Evolutionary conservation across 1,284 basidiomycete genomes (phyloP).

Genomic region (Pascua sp.): DNA sequence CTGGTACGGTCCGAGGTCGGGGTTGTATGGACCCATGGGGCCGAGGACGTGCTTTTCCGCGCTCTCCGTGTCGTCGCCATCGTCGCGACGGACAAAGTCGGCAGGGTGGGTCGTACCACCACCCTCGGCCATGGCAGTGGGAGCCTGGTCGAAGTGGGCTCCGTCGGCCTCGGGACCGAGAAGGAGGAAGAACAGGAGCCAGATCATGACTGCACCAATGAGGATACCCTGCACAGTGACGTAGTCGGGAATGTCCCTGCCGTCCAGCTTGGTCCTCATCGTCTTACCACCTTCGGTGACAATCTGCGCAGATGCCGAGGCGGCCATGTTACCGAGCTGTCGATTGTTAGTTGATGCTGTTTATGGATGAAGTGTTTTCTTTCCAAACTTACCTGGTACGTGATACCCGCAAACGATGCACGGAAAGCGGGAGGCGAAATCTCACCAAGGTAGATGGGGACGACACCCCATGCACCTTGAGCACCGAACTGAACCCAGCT

Average conservation of each 20-base stretch:
- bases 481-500: constrained; percentile 76
- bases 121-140: constrained; percentile 73
- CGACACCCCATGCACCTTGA: constrained; percentile 60
- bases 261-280: constrained; percentile 40
- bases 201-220: constrained; percentile 59
- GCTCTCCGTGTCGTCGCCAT: background rate
- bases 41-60: constrained; percentile 1
- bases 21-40: constrained; percentile 2
- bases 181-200: constrained; percentile 52
- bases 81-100: constrained; percentile 20
- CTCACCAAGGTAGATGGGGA: constrained; percentile 64
- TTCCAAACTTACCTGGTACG: constrained; percentile 61
- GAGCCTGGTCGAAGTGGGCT: constrained; percentile 76
- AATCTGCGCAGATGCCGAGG: constrained; percentile 82
- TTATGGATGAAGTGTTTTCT: too few relatives aligned
- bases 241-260: constrained; percentile 60
- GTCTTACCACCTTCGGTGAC: constrained; percentile 65
- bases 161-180: constrained; percentile 59
- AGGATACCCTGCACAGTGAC: constrained; percentile 82
- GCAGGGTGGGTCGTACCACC: constrained; percentile 55
- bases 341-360: background rate
- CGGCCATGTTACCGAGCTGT: constrained; percentile 63
- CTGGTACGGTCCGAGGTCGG: constrained; percentile 3
- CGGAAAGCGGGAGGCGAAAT: constrained; percentile 80
- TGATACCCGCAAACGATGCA: constrained; percentile 86